These are phyloP conservation scores for Clarkia xantiana DNA, from an alignment of 345 rosid genomes.

Conservation along the genomic window DNA sequence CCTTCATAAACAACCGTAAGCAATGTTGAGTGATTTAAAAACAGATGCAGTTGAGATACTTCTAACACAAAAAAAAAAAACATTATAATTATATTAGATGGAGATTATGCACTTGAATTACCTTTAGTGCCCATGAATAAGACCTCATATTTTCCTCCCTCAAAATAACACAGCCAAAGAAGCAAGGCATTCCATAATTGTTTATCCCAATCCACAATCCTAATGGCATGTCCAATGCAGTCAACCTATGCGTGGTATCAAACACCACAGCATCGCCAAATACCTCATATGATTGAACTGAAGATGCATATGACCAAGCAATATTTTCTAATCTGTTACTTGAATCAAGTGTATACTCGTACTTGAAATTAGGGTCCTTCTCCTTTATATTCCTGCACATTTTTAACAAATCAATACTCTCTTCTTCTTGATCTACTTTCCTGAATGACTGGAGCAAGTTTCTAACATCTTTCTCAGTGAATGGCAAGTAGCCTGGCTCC, in stretches of 20 bases:
- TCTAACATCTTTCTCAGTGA: slow-evolving; percentile 94
- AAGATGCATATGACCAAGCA: slow-evolving; percentile 90
- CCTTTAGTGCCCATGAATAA: slow-evolving; percentile 91
- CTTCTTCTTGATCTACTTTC: slow-evolving; percentile 79
- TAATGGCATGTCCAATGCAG: slow-evolving; percentile 92
- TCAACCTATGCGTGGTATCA: slow-evolving; percentile 76
- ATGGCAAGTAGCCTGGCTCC: slow-evolving; percentile 87
- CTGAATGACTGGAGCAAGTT: slow-evolving; percentile 86
- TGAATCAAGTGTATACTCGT: slow-evolving; percentile 55
- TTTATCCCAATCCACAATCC: slow-evolving; percentile 92
- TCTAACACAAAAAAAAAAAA: not conserved
- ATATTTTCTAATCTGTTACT: slow-evolving; percentile 61
- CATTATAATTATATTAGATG: too few relatives aligned
- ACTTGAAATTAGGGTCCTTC: slow-evolving; percentile 82
- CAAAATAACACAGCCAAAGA: slow-evolving; percentile 78
- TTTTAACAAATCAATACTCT: slow-evolving; percentile 68
- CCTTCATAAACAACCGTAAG: slow-evolving; percentile 21
- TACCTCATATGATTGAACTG: slow-evolving; percentile 65
- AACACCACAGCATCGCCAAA: slow-evolving; percentile 94
- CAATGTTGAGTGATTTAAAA: not conserved
- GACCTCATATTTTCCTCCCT: slow-evolving; percentile 72
- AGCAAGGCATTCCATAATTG: slow-evolving; percentile 93
- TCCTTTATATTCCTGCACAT: slow-evolving; percentile 87
- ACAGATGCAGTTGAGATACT: not conserved
- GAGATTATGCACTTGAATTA: slow-evolving; percentile 26